Base-by-base conservation (phyloP, 106 monocot genomes). In the Narthecium ossifragum region DNA sequence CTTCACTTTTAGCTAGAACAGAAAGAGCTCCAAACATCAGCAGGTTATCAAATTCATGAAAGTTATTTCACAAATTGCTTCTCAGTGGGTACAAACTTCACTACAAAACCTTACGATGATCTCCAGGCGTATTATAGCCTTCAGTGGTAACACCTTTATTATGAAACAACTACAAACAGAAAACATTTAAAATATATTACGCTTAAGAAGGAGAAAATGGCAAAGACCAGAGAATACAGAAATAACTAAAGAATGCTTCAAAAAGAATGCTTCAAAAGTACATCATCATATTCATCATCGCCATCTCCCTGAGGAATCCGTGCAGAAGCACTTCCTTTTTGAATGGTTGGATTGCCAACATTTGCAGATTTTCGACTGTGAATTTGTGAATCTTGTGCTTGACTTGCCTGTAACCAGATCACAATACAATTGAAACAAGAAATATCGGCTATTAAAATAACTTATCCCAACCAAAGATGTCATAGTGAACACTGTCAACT, bases 261-360 rank as follows among this genome's bases (percentile, higher is more conserved):
- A n/a, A n/a, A n/a, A n/a, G 2, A 36, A 28, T 23, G 30, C 63
- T 72, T 53, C 4, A 27, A 25, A 37, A 59, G 41, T 85, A 89
- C 88, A 61, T 82, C 72, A 51, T 81, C 83, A 70, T 78, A 89
- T 46, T 85, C 89, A 70, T 94, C 93, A 55, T 89, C 47, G 62
- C 93, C 93, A 78, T 94, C 93, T 32, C 60, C 51, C 59, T 94
- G 93, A 32, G 85, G 89, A 70, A 94, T 60, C n/a, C 24, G 18
- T 37, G 7, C 34, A 60, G 67, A 11, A 43, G 56, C 33, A 51
- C 46, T 70, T 55, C 18, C 34, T 50, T 58, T 46, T 54, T 61
- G 57, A 23, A 10, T 49, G 26, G 57, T 48, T 46, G 36, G 31
- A 18, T 18, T 31, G 2, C 57, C 43, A 58, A 43, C 20, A 33